Evolutionary conservation across 331 rosid genomes (phyloP), one percentile per base, ranked within the genome.

Genomic region (Acacia pycnantha): DNA sequence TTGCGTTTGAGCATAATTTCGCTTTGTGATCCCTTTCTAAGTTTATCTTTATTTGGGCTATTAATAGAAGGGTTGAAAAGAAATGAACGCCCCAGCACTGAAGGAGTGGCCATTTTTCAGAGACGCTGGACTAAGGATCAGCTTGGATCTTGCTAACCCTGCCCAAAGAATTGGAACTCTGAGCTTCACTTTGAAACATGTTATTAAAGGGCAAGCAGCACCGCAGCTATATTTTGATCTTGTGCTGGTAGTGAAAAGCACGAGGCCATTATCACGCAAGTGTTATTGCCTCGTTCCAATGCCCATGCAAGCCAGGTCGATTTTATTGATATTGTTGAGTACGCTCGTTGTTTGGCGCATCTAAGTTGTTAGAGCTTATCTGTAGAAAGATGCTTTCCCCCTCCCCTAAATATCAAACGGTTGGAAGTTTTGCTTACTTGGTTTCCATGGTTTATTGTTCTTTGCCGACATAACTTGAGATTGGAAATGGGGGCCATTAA

Each of bases 291-390:
- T 77, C 83, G 74, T 88, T 74, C 70, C 76, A 67, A 82, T 82
- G 65, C 81, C 67, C 84, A 62, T 85, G 85, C 88, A 77, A 77
- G 83, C 75, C 82, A 70, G 78, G 72, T 77, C 83, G 66, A 77
- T 73, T 80, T 82, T 59, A 68, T 77, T 81, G 81, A 80, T 85
- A 50, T 69, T 81, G 70, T 53, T 72, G 41, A 67, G 81, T 82
- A 77, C 79, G 71, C 58, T 85, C 83, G 80, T 82, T 82, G 76
- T 76, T 87, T 77, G 67, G 90, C 87, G 74, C 78, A 78, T 79
- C 74, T 62, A 73, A 54, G 78, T 82, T 84, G 58, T 79, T 81
- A 62, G 75, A 80, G 44, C 82, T 47, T 77, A 67, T 77, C 65
- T 85, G 70, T 81, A 62, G 82, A 68, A 69, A 48, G 43, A 79